phyloP scores from a whole-genome alignment of 208 protist species.

The Wallacemonas sp. region DNA sequence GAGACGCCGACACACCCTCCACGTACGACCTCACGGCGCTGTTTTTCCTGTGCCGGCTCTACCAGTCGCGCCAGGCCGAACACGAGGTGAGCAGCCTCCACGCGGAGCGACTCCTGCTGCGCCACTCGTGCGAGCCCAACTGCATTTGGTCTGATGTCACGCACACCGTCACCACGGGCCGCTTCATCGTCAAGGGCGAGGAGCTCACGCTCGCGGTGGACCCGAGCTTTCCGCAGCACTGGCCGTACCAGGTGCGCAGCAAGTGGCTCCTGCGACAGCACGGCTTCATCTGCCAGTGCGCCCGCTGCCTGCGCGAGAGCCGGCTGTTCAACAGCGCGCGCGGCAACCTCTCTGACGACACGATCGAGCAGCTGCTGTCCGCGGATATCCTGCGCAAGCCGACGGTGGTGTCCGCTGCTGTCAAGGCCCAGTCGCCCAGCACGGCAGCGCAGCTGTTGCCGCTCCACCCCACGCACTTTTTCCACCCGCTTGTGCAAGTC shows the following conservation, averaged over 20 bases:
- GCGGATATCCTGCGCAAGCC: conserved; percentile 25
- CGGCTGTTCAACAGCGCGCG: conserved; percentile 27
- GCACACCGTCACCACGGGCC: conserved; percentile 31
- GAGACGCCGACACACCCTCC: too few relatives aligned
- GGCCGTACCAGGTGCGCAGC: conserved; percentile 46
- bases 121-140: conserved; percentile 61
- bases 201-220: conserved; percentile 43
- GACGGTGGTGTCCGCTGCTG: conserved; percentile 2
- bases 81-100: conserved; percentile 17
- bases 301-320: conserved; percentile 40
- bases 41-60: conserved; percentile 25
- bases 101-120: conserved; percentile 33
- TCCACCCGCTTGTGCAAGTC: conserved; percentile 33
- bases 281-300: conserved; percentile 41
- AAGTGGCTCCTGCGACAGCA: conserved; percentile 49
- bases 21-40: conserved; percentile 16
- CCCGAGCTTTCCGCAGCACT: conserved; percentile 41
- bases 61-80: conserved; percentile 13
- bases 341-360: conserved; percentile 41
- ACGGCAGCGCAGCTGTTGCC: background rate
- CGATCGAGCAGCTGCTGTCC: conserved; percentile 45
- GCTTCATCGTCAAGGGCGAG: conserved; percentile 58
- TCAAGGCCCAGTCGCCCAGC: background rate
- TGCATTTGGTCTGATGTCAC: conserved; percentile 42
- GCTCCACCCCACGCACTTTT: conserved; percentile 42